Conservation (phyloP, 2,329 filamentous ascomycete species). For the Chaetomium olivaceum region DNA sequence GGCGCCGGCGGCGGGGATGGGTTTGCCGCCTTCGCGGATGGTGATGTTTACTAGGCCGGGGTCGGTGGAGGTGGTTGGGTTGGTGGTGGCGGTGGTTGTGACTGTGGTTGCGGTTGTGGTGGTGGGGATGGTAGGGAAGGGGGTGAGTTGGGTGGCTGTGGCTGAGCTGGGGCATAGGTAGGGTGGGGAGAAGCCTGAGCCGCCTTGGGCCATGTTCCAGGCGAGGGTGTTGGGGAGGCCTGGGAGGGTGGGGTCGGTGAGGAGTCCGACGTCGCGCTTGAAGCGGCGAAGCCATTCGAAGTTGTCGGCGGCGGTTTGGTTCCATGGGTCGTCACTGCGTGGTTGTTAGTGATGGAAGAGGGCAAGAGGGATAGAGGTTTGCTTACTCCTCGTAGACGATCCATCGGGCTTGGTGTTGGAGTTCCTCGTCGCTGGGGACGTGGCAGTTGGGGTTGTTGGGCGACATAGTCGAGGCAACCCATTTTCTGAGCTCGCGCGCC, state of each 20-base stretch:
- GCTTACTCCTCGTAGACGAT: conserved; percentile 62
- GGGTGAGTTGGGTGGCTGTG: conserved; percentile 36
- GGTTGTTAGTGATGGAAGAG: conserved; percentile 23
- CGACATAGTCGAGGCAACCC: conserved; percentile 55
- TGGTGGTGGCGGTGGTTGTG: background rate
- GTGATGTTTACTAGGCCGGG: conserved; percentile 33
- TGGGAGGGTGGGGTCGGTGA: conserved; percentile 50
- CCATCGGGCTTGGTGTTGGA: conserved; percentile 65
- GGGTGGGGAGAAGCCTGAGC: conserved; percentile 57
- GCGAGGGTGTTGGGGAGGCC: conserved; percentile 46
- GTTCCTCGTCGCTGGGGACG: conserved; percentile 60
- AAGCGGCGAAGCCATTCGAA: conserved; percentile 64
- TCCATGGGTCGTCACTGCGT: conserved; percentile 61
- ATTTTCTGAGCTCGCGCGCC: conserved; percentile 55
- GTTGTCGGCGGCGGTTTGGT: conserved; percentile 64
- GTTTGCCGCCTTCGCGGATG: conserved; percentile 42
- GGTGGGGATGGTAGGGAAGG: conserved; percentile 31
- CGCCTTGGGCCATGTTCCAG: conserved; percentile 54
- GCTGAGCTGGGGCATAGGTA: conserved; percentile 54
- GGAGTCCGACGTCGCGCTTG: conserved; percentile 58
- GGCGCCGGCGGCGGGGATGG: conserved; percentile 46
- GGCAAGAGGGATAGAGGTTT: conserved; percentile 19
- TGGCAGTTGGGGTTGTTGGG: conserved; percentile 61
- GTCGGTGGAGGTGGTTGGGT: conserved; percentile 4
- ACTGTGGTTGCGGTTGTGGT: background rate